Percentiles rank a stretch among this genome's conserved stretches.
These are phyloP conservation scores for Dactylorhiza incarnata DNA, from an alignment of 106 monocot genomes.

Conservation along the genomic window DNA sequence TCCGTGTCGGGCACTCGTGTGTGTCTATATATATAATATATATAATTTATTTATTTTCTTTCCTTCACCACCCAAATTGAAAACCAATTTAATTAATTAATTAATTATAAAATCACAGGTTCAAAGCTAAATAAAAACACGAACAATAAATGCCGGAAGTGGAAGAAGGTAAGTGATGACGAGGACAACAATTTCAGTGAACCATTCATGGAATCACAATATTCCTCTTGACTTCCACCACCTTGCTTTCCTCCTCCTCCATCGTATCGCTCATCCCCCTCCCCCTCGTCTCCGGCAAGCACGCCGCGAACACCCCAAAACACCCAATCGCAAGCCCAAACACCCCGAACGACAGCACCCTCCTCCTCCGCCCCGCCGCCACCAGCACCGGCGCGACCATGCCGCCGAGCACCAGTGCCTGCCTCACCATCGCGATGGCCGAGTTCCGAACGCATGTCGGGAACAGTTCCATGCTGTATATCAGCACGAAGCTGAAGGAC, in stretches of 20 bases:
- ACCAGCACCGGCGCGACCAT: slow-evolving; percentile 29
- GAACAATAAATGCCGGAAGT: no score
- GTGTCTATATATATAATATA: no score
- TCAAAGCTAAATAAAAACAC: no score
- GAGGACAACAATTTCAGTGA: no score
- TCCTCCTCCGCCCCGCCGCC: slow-evolving; percentile 15
- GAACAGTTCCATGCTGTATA: slow-evolving; percentile 32
- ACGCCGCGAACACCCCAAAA: slow-evolving; percentile 11
- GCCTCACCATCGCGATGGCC: slow-evolving; percentile 29
- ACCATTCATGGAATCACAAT: no score
- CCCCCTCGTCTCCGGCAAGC: slow-evolving; percentile 20
- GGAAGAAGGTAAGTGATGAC: no score
- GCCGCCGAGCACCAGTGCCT: slow-evolving; percentile 26
- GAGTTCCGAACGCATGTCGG: slow-evolving; percentile 36
- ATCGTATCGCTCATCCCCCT: slow-evolving; percentile 7
- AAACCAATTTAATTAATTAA: no score
- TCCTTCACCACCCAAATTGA: no score
- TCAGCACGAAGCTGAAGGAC: slow-evolving; percentile 14
- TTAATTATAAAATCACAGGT: no score
- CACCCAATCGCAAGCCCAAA: slow-evolving; percentile 17
- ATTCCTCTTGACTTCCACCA: no score
- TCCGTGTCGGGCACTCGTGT: no score
- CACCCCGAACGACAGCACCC: slow-evolving; percentile 17
- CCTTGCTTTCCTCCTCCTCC: slow-evolving; percentile 19
- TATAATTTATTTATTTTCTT: no score